A percentile compares a stretch with the other conserved stretches of the same genome.
Evolutionary conservation across 2,329 filamentous ascomycete genomes (phyloP).

Genomic region (Pseudogymnoascus sp.): DNA sequence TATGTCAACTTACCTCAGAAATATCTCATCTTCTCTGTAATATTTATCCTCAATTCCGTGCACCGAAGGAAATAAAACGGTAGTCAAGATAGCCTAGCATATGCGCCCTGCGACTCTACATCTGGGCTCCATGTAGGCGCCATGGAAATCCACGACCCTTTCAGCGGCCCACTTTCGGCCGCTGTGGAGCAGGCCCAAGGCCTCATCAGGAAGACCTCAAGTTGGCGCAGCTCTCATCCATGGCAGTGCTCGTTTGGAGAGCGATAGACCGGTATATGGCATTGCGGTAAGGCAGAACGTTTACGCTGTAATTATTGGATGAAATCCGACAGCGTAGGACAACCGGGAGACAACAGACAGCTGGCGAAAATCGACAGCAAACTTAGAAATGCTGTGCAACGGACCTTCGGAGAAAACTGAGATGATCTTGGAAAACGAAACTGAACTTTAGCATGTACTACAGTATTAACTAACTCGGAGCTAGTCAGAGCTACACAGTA

Average conservation of each 20-base stretch:
- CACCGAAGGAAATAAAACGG: neutral
- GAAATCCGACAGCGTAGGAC: neutral
- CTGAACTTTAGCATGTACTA: slow-evolving; percentile 1
- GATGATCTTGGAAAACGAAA: neutral
- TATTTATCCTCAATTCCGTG: neutral
- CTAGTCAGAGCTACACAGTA: neutral
- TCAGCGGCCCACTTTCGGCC: neutral
- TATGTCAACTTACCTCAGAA: neutral
- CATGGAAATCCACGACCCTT: neutral
- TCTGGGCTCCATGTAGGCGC: neutral
- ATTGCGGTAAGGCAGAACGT: neutral
- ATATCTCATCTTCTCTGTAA: neutral
- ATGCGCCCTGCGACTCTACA: neutral
- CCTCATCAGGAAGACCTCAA: neutral
- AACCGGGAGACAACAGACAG: neutral
- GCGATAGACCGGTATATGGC: neutral
- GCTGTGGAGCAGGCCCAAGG: neutral
- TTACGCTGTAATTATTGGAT: neutral
- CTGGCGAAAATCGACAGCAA: neutral
- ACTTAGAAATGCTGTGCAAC: neutral
- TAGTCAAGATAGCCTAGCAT: neutral
- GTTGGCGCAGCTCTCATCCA: neutral
- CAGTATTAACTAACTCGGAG: slow-evolving; percentile 1
- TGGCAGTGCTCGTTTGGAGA: neutral
- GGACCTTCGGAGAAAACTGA: neutral